phyloP scores from a whole-genome alignment of 1,284 basidiomycete species.

The Irpex sp. region DNA sequence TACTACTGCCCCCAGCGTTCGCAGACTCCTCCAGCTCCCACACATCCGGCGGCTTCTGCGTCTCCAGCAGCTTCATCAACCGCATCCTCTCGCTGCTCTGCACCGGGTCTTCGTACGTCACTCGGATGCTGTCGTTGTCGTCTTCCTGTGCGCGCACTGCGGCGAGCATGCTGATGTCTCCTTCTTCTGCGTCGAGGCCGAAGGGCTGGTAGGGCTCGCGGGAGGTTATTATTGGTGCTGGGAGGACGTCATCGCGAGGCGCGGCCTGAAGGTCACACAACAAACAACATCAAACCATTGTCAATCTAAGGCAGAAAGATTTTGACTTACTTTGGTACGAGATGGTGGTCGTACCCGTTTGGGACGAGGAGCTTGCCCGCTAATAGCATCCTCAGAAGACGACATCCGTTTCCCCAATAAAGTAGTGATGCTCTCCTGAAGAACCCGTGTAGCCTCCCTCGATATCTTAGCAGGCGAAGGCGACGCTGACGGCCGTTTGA shows the following conservation, averaged over 20 bases:
- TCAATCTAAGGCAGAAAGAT: too few relatives aligned
- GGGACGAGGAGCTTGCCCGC: constrained; percentile 17
- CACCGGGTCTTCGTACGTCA: constrained; percentile 66
- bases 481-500: constrained; percentile 39
- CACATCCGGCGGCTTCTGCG: constrained; percentile 2
- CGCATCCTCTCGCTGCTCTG: constrained; percentile 54
- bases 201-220: neutral
- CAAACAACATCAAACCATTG: neutral
- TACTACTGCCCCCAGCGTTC: too few relatives aligned
- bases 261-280: neutral
- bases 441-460: constrained; percentile 37
- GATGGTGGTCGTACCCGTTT: constrained; percentile 41
- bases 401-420: constrained; percentile 61
- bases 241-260: neutral
- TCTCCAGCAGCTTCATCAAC: constrained; percentile 36
- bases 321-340: constrained; percentile 37
- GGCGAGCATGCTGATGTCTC: neutral
- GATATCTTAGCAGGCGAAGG: constrained; percentile 30
- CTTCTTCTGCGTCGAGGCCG: neutral
- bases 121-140: constrained; percentile 32
- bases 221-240: neutral
- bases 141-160: constrained; percentile 20
- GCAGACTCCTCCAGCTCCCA: neutral
- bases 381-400: constrained; percentile 31
- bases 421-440: constrained; percentile 63